A percentile compares a stretch with the other conserved stretches of the same genome.
Conservation (phyloP, 257 asterid species). For the Apocynum venetum region DNA sequence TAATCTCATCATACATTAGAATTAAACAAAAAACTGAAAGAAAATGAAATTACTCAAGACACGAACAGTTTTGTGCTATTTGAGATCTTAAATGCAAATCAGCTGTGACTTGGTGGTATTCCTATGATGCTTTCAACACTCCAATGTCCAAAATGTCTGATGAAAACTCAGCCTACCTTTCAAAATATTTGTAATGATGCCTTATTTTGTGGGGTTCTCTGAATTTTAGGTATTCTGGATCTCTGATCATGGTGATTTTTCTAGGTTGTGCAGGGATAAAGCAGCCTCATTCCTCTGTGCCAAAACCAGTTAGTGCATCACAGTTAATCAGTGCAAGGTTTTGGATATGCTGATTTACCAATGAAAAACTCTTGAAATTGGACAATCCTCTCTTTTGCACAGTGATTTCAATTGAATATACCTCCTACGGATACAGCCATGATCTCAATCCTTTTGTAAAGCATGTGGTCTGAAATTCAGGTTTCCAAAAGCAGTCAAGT, state of each 20-base stretch:
- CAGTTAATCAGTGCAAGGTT: background rate
- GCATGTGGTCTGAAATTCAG: background rate
- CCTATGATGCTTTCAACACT: background rate
- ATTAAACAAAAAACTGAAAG: background rate
- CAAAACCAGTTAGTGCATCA: background rate
- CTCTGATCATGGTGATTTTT: background rate
- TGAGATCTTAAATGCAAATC: background rate
- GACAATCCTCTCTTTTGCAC: background rate
- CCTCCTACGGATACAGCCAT: background rate
- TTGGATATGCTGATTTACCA: background rate
- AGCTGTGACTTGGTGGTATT: background rate
- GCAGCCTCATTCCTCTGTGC: background rate
- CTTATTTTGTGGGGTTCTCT: background rate
- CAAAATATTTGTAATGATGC: background rate
- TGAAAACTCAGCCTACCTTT: background rate
- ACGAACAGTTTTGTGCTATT: background rate
- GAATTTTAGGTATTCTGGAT: background rate
- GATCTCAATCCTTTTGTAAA: slow-evolving; percentile 4
- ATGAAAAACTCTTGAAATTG: background rate
- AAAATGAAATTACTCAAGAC: background rate
- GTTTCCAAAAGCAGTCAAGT: background rate
- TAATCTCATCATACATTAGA: background rate
- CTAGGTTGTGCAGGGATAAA: background rate
- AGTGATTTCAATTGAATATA: background rate
- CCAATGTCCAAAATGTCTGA: background rate